phyloP scores from a whole-genome alignment of 1,284 basidiomycete species.

The Naganishia albida region DNA sequence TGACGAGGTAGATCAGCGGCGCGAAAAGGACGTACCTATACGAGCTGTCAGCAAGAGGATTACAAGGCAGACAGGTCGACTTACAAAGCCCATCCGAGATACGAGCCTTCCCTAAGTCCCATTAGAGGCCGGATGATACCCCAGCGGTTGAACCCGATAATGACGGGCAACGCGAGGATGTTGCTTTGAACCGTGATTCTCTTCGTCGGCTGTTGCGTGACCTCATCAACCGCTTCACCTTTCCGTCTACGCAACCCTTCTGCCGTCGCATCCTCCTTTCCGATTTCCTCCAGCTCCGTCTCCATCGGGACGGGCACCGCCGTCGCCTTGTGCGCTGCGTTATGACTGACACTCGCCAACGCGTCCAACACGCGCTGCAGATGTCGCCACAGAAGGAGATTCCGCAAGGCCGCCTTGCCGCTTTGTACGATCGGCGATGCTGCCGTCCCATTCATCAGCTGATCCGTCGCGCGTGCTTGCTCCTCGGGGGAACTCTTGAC shows the following conservation, averaged over 20 bases:
- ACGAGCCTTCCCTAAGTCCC: slow-evolving; percentile 34
- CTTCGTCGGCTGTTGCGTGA: slow-evolving; percentile 33
- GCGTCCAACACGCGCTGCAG: slow-evolving; percentile 50
- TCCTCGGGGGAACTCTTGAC: slow-evolving; percentile 20
- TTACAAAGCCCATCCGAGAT: slow-evolving; percentile 41
- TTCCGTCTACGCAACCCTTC: slow-evolving; percentile 3
- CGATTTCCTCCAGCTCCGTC: slow-evolving; percentile 12
- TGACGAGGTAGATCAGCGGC: slow-evolving; percentile 47
- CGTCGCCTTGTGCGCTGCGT: not conserved
- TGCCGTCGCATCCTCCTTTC: slow-evolving; percentile 22
- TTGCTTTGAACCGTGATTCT: slow-evolving; percentile 47
- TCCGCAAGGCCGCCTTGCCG: slow-evolving; percentile 42
- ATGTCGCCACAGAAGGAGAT: slow-evolving; percentile 45
- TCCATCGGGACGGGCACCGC: slow-evolving; percentile 19
- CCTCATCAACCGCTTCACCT: not conserved
- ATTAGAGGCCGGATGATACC: slow-evolving; percentile 46
- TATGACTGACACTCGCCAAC: slow-evolving; percentile 40
- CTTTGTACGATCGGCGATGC: slow-evolving; percentile 35
- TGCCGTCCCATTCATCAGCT: not conserved
- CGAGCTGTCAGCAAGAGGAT: not conserved
- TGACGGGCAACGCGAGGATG: slow-evolving; percentile 46
- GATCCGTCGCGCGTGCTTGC: slow-evolving; percentile 3
- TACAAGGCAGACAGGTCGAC: slow-evolving; percentile 27
- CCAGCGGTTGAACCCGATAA: slow-evolving; percentile 51
- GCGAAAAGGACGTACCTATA: slow-evolving; percentile 45